phyloP scores from a whole-genome alignment of 2,329 filamentous ascomycete species.

The Pseudogymnoascus sp. region DNA sequence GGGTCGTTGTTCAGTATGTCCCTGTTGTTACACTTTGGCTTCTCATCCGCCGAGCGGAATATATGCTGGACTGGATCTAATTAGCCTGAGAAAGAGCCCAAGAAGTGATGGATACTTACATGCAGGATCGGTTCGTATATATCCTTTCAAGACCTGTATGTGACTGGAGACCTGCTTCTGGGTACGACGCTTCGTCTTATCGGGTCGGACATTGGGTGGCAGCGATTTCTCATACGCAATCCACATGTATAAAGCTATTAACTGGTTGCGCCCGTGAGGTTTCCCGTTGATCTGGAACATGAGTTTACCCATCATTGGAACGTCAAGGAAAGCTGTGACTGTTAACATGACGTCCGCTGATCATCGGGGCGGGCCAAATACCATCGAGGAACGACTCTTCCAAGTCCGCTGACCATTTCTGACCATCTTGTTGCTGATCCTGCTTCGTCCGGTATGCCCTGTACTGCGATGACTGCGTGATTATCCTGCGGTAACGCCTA shows the following conservation, averaged over 20 bases:
- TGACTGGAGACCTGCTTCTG: constrained; percentile 62
- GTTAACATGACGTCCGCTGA: constrained; percentile 16
- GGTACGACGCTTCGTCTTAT: constrained; percentile 36
- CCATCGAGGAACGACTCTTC: constrained; percentile 61
- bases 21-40: constrained; percentile 45
- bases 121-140: constrained; percentile 52
- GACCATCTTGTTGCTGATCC: constrained; percentile 48
- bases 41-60: constrained; percentile 41
- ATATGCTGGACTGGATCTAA: constrained; percentile 13
- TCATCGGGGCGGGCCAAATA: constrained; percentile 30
- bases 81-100: neutral
- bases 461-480: constrained; percentile 54
- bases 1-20: constrained; percentile 56
- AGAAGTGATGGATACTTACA: constrained; percentile 39
- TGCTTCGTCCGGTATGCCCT: constrained; percentile 58
- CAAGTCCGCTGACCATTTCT: constrained; percentile 52
- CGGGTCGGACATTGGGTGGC: constrained; percentile 37
- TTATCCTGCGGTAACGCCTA: constrained; percentile 36
- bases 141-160: constrained; percentile 61
- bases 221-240: constrained; percentile 34
- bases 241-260: constrained; percentile 61
- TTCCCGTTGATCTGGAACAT: constrained; percentile 58
- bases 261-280: constrained; percentile 59
- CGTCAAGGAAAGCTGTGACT: constrained; percentile 48
- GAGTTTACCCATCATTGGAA: constrained; percentile 56